These are phyloP conservation scores for Cercospora nicotianae DNA, from an alignment of 2,329 filamentous ascomycete species.

Conservation along the genomic window DNA sequence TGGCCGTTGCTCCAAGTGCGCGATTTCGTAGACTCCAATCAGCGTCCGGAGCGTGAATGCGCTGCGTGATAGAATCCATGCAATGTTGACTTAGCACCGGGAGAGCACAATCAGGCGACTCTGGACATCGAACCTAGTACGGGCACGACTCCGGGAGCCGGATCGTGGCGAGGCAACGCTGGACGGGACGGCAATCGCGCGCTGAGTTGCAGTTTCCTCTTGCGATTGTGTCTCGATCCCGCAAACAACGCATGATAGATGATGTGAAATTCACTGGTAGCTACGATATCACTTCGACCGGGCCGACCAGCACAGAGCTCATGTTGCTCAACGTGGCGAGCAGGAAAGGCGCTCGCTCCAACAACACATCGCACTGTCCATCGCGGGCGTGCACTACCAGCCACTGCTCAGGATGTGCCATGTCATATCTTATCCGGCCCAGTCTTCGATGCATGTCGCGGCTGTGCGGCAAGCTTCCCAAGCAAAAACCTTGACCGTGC, in stretches of 20 bases:
- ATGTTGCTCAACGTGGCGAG: background rate
- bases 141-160: background rate
- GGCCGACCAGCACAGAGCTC: background rate
- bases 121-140: background rate
- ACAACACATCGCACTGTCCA: background rate
- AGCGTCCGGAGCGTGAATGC: background rate
- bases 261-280: background rate
- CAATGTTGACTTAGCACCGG: background rate
- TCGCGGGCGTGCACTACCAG: background rate
- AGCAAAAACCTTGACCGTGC: conserved; percentile 2
- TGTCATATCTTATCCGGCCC: background rate
- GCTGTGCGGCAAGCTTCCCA: conserved; percentile 3
- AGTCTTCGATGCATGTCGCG: background rate
- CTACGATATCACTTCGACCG: background rate
- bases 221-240: background rate
- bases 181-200: background rate
- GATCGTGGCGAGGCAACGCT: background rate
- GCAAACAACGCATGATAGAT: background rate
- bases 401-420: background rate
- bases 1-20: background rate
- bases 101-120: background rate
- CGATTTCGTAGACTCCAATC: background rate
- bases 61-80: background rate
- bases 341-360: background rate
- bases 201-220: background rate